Evolutionary conservation across 225 moss, liverwort and hornwort species (phyloP).

Genomic region (Pseudoscleropodium purum): DNA sequence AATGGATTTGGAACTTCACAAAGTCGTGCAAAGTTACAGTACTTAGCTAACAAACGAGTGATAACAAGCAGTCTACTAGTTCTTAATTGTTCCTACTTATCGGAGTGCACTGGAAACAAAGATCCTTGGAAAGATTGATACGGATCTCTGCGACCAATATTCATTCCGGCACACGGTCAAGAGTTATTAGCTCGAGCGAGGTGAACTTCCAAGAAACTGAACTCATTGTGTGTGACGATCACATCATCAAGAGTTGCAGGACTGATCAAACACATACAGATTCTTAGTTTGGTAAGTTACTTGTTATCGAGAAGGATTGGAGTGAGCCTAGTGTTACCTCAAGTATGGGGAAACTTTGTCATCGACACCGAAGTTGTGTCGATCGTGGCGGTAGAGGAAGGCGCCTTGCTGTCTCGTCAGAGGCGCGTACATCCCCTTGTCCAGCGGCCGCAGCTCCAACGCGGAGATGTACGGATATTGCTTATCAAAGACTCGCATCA

Average conservation of each 20-base stretch:
- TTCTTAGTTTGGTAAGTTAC: not conserved
- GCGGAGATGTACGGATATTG: not conserved
- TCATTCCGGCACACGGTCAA: not conserved
- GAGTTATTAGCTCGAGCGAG: not conserved
- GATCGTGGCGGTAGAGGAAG: not conserved
- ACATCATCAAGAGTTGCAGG: not conserved
- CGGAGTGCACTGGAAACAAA: not conserved
- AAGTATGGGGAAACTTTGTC: not conserved
- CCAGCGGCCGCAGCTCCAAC: slow-evolving; percentile 1
- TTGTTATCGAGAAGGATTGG: not conserved
- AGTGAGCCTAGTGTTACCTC: not conserved
- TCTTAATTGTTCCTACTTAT: not conserved
- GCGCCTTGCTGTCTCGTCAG: not conserved
- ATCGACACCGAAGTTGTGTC: slow-evolving; percentile 9
- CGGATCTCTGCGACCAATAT: not conserved
- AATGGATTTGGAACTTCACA: not conserved
- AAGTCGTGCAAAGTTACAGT: not conserved
- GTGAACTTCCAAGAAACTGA: not conserved
- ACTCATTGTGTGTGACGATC: not conserved
- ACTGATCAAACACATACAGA: too few relatives aligned
- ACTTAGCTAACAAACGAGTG: not conserved
- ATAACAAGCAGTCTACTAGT: not conserved
- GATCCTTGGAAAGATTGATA: not conserved
- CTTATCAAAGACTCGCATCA: not conserved
- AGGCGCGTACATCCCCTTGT: not conserved